These are phyloP conservation scores for Picochlorum sp. DNA, from an alignment of 139 green algal species.

Conservation along the genomic window DNA sequence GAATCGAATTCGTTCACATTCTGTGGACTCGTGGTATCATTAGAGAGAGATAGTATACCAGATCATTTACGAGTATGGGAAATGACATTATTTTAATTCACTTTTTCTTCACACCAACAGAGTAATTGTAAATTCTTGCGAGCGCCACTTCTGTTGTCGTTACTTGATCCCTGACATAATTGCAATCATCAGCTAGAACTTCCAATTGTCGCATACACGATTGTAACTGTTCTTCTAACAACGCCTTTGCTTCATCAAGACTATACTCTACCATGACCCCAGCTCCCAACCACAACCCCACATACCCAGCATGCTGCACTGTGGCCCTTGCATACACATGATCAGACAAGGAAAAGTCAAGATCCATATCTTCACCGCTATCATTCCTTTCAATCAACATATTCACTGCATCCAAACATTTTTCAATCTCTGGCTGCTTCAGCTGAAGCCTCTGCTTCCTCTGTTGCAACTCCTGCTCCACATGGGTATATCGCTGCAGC, in stretches of 20 bases:
- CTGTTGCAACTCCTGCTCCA: slow-evolving; percentile 40
- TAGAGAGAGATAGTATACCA: slow-evolving; percentile 13
- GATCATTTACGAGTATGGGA: slow-evolving; percentile 36
- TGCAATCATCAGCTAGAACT: slow-evolving; percentile 32
- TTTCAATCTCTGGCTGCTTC: slow-evolving; percentile 50
- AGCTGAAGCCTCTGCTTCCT: slow-evolving; percentile 22
- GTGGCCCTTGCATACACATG: slow-evolving; percentile 53
- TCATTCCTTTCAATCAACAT: slow-evolving; percentile 28
- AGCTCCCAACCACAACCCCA: slow-evolving; percentile 72
- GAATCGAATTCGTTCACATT: slow-evolving; percentile 13
- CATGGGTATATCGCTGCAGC: slow-evolving; percentile 37
- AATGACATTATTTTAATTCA: slow-evolving; percentile 17
- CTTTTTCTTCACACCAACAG: slow-evolving; percentile 33
- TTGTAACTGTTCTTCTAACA: slow-evolving; percentile 36
- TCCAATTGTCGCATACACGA: slow-evolving; percentile 33
- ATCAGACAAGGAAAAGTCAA: slow-evolving; percentile 60
- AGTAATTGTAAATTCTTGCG: slow-evolving; percentile 73
- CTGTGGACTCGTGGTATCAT: slow-evolving; percentile 22
- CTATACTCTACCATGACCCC: slow-evolving; percentile 78
- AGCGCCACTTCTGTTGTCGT: slow-evolving; percentile 70
- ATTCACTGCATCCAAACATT: slow-evolving; percentile 36
- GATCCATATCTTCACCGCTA: slow-evolving; percentile 16
- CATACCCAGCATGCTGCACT: slow-evolving; percentile 30
- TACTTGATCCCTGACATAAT: slow-evolving; percentile 54
- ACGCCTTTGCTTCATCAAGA: slow-evolving; percentile 45